phyloP scores from a whole-genome alignment of 805 yeast genomes.

The Pichia cephalocereana region DNA sequence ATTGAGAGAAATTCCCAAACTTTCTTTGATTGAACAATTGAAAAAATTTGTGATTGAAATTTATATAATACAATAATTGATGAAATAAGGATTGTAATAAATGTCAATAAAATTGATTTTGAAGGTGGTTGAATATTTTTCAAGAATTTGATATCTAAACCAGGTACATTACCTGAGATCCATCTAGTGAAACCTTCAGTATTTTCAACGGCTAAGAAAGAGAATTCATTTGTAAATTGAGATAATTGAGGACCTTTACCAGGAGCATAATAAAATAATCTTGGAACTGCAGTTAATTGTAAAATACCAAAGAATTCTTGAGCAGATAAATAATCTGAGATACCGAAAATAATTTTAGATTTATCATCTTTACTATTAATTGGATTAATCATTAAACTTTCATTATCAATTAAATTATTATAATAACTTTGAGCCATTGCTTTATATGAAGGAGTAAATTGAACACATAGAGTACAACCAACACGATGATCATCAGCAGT shows the following conservation, averaged over 20 bases:
- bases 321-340: constrained; percentile 60
- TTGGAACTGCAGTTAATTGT: constrained; percentile 67
- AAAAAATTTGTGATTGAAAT: constrained; percentile 27
- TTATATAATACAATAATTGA: constrained; percentile 17
- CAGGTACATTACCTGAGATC: constrained; percentile 4
- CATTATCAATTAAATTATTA: constrained; percentile 22
- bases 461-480: constrained; percentile 68
- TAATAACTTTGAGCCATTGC: constrained; percentile 52
- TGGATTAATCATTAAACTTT: constrained; percentile 43
- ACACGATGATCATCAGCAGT: constrained; percentile 69
- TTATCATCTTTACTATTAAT: constrained; percentile 31
- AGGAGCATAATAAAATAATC: constrained; percentile 35
- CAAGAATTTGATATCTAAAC: constrained; percentile 1
- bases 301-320: constrained; percentile 43
- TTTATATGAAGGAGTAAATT: constrained; percentile 57
- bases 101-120: constrained; percentile 23
- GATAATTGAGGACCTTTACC: constrained; percentile 17
- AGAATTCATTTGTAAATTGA: constrained; percentile 29
- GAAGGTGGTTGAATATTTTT: neutral
- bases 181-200: constrained; percentile 14
- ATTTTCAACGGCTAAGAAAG: constrained; percentile 37
- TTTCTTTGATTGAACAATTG: constrained; percentile 39
- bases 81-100: constrained; percentile 29
- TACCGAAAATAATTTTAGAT: constrained; percentile 49
- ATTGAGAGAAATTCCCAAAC: constrained; percentile 69